A percentile compares a stretch with the other conserved stretches of the same genome.
These are phyloP conservation scores for Naganishia sp. DNA, from an alignment of 1,284 basidiomycete genomes.

Conservation along the genomic window DNA sequence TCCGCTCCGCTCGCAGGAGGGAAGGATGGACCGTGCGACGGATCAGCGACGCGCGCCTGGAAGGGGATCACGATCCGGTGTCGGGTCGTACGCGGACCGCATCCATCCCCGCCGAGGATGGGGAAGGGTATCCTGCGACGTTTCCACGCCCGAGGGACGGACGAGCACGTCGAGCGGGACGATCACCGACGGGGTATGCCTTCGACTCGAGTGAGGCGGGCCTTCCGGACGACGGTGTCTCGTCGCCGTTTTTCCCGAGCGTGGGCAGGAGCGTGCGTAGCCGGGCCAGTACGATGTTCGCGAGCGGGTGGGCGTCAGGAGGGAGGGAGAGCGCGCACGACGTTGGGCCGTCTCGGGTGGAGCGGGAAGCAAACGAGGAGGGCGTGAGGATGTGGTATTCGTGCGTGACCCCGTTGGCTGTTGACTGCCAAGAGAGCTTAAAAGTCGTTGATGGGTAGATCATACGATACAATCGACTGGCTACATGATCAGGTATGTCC, in stretches of 20 bases:
- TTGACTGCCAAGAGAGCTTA: constrained; percentile 38
- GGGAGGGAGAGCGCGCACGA: not conserved
- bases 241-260: too few relatives aligned
- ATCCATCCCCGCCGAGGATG: too few relatives aligned
- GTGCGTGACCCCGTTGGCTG: constrained; percentile 62
- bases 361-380: constrained; percentile 59
- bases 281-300: constrained; percentile 4
- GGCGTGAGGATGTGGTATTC: constrained; percentile 91
- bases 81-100: too few relatives aligned
- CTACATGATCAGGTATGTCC: constrained; percentile 70
- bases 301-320: not conserved
- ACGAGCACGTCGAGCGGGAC: too few relatives aligned
- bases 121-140: too few relatives aligned
- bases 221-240: too few relatives aligned
- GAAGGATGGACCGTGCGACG: not conserved
- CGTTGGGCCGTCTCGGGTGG: not conserved
- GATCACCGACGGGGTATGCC: too few relatives aligned
- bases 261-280: constrained; percentile 5
- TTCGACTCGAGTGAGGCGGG: too few relatives aligned
- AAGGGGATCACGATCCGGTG: too few relatives aligned
- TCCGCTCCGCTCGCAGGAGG: not conserved
- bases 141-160: too few relatives aligned
- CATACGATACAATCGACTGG: constrained; percentile 66
- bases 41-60: not conserved
- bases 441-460: constrained; percentile 31